Evolutionary conservation across 177 flowering plant species (phyloP).

Genomic region (Vitis hybrid): DNA sequence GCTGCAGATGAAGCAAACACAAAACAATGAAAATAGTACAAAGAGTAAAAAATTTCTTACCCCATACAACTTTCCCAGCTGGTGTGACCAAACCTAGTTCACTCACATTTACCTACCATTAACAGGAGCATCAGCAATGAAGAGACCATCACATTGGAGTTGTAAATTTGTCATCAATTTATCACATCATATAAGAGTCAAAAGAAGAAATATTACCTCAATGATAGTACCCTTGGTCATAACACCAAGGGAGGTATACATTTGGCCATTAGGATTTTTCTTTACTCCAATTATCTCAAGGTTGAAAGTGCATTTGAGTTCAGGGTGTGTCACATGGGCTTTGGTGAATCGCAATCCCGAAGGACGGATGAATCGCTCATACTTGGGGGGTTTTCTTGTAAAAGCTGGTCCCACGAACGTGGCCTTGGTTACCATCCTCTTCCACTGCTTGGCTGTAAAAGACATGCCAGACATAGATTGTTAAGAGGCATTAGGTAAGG

Average conservation of each 20-base stretch:
- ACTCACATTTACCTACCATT: constrained; percentile 82
- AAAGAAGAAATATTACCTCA: constrained; percentile 55
- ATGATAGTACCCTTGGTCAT: constrained; percentile 93
- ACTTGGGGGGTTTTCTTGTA: constrained; percentile 97
- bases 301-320: constrained; percentile 92
- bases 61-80: constrained; percentile 99
- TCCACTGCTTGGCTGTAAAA: constrained; percentile 94
- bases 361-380: constrained; percentile 96
- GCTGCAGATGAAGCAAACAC: neutral
- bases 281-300: constrained; percentile 95
- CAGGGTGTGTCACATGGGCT: constrained; percentile 98
- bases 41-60: constrained; percentile 30
- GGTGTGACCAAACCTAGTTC: constrained; percentile 98
- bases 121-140: neutral
- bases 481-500: neutral
- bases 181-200: neutral
- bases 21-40: neutral
- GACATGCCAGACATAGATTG: neutral
- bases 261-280: constrained; percentile 95
- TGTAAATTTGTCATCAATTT: too few relatives aligned
- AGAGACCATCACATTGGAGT: neutral
- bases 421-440: constrained; percentile 94
- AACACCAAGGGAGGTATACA: constrained; percentile 97
- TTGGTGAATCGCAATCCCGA: constrained; percentile 83
- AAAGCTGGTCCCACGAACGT: constrained; percentile 94